Base-by-base conservation (phyloP, 352 stramenopile genomes). In the Plasmopara viticola region DNA sequence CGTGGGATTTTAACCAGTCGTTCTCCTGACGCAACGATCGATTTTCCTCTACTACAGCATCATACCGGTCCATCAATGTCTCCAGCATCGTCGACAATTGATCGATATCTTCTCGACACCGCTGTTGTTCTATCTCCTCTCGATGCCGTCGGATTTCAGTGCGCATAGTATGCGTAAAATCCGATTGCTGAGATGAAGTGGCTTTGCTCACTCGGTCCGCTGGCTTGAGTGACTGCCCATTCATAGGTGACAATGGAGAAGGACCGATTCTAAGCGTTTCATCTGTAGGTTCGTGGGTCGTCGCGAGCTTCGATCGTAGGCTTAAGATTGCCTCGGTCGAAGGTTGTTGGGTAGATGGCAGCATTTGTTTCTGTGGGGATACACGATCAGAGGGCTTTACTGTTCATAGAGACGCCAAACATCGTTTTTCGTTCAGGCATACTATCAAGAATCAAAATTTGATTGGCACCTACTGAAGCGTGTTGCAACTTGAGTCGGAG, bases 31-130 rank as follows among this genome's bases (percentile, higher is more conserved):
- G 64, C 15, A 80, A 47, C 12, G 53, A 56, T 9, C 25, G 34
- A 51, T 80, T 80, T 39, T 80, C 70, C 29, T 68, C 54, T 29
- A 72, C 39, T 7, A 80, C 33, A 13, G 61, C 56, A 25, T 77
- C 64, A 44, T 69, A 80, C 15, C 58, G 64, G 40, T 61, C 51
- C 56, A 77, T 56, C 15, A 80, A 34, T 5, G 58, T 66, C 9
- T 73, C 62, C 6, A 80, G 41, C 30, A 75, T 51, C 18, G 29
- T 53, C 14, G 61, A 65, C 9, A 80, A 44, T n/a, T 74, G 64
- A 10, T 77, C 70, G 9, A 71, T 39, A 37, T 70, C 61, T 35
- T 68, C 49, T 56, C 58, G 60, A 40, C 64, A 62, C 41, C 68
- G 61, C 25, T 61, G 44, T 48, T 77, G 20, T 8, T 35, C 56